A percentile compares a stretch with the other conserved stretches of the same genome.
Conservation (phyloP, 768 basidiomycete species). For the Suillus spraguei region DNA sequence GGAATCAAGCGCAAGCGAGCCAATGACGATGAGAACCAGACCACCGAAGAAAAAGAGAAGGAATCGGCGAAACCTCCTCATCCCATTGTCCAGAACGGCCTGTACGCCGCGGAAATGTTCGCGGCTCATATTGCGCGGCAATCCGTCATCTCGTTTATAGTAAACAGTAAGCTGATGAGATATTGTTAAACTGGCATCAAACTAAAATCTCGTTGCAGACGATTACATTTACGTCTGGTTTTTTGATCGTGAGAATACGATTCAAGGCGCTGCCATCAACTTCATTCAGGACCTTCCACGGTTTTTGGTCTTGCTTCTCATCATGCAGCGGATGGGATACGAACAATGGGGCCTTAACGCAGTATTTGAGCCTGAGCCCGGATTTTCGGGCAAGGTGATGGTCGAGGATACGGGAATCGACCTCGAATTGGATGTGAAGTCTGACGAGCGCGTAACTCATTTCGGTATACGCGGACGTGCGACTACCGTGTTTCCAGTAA, state of each 20-base stretch:
- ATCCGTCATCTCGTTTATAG: not conserved
- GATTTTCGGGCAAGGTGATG: not conserved
- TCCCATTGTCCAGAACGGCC: constrained; percentile 6
- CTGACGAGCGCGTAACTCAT: no score
- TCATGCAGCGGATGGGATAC: constrained; percentile 14
- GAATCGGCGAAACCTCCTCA: no score
- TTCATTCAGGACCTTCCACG: no score
- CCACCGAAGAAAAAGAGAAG: no score
- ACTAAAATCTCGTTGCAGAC: not conserved
- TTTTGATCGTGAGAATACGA: no score
- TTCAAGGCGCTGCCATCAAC: no score
- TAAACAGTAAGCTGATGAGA: not conserved
- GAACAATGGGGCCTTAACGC: constrained; percentile 17
- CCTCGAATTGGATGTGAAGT: no score
- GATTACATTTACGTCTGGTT: no score
- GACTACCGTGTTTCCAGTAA: no score
- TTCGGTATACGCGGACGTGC: no score
- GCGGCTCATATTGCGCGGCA: constrained; percentile 2
- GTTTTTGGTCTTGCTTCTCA: constrained; percentile 15
- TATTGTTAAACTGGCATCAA: not conserved
- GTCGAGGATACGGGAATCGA: not conserved
- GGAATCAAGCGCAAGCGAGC: no score
- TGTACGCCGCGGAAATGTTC: constrained; percentile 8
- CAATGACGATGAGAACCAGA: no score
- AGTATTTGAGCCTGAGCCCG: not conserved